phyloP scores from a whole-genome alignment of 2,329 filamentous ascomycete genomes.

The Ophiostoma novo-ulmi region DNA sequence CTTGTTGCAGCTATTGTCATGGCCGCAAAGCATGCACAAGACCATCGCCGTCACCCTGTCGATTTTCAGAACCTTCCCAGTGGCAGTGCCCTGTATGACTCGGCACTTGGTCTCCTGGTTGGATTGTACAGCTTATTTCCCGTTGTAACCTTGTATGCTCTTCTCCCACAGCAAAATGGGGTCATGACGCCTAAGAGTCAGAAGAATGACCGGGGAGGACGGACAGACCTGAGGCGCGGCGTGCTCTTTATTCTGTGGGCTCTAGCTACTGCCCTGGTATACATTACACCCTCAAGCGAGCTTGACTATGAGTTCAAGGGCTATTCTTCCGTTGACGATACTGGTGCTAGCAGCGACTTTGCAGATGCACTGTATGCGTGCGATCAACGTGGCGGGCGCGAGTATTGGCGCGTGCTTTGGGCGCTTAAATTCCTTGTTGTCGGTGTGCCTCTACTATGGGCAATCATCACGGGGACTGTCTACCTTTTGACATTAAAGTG shows the following conservation, averaged over 20 bases:
- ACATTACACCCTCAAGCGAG: not conserved
- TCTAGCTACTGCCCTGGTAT: not conserved
- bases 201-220: not conserved
- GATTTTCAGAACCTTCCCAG: conserved; percentile 3
- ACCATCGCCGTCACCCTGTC: not conserved
- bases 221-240: not conserved
- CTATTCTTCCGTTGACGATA: not conserved
- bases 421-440: not conserved
- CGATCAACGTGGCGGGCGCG: not conserved
- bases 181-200: not conserved
- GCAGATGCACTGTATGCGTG: not conserved
- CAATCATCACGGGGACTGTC: not conserved
- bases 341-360: not conserved
- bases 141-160: not conserved
- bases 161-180: not conserved
- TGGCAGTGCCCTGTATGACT: not conserved
- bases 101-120: not conserved
- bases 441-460: not conserved
- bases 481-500: not conserved
- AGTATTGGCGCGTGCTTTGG: not conserved
- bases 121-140: not conserved
- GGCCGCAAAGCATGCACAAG: not conserved
- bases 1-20: not conserved
- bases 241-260: not conserved
- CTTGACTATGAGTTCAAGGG: not conserved